Evolutionary conservation across 495 filamentous ascomycete genomes (phyloP), one percentile per base, ranked within the genome.

Genomic region (Xylaria cubensis): DNA sequence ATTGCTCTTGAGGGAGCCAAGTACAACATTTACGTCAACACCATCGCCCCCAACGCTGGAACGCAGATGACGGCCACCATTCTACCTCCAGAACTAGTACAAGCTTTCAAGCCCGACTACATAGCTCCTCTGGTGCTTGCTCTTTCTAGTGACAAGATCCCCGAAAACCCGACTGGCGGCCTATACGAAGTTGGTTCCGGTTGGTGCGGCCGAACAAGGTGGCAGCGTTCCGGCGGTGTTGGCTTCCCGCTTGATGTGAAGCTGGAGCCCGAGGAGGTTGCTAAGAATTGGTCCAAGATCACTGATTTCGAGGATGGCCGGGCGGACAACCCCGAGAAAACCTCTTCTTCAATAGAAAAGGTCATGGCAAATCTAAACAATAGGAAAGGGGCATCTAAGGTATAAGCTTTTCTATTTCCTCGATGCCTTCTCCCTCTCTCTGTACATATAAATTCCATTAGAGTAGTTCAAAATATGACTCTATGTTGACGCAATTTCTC

Each of bases 101-200:
- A 98, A 86, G 97, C 96, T 46, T 97, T 99, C 89, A 99, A 99
- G 91, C 96, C 96, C 56, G 96, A 98, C 76, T 98, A 98, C 80
- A 95, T 99, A 82, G 96, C 96, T 56, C 96, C 96, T 59, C 81
- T 98, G 51, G 95, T 99, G 61, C 91, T 92, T 36, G 89, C 94
- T 42, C 91, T 99, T 53, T 92, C 89, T 85, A 96, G 93, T 67
- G 96, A 99, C 83, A 93, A 93, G 78, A 86, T 92, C 29, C 95
- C 95, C 36, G 89, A 91, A 73, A 90, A 93, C 74, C 88, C 90
- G 15, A 98, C 94, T 72, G 95, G 95, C 75, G 91, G 90, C 64
- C 89, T 99, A n/a, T 99, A 92, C 83, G 96, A 99, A 86, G 93
- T 95, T 72, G 96, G 96, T 77, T 95, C 93, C 82, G 96, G 96